A percentile compares a stretch with the other conserved stretches of the same genome.
phyloP scores from a whole-genome alignment of 2,329 filamentous ascomycete genomes.

The Eutypa lata region DNA sequence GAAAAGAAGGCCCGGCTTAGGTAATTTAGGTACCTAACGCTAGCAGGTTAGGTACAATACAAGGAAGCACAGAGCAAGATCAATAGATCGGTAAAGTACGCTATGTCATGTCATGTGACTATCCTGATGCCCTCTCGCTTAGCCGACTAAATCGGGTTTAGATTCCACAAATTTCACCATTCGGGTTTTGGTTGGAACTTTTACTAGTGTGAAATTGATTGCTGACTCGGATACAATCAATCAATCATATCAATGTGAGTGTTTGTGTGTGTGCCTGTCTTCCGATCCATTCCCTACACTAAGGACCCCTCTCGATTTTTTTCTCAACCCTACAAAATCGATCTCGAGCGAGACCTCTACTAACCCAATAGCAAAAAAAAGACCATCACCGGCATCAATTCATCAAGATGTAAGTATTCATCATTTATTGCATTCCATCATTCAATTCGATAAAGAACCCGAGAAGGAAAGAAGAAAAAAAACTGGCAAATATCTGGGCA shows the following conservation, averaged over 20 bases:
- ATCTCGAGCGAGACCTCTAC: constrained; percentile 8
- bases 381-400: constrained; percentile 25
- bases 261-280: neutral
- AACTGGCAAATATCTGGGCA: neutral
- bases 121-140: constrained; percentile 23
- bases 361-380: constrained; percentile 26
- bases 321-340: constrained; percentile 1
- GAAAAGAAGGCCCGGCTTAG: too few relatives aligned
- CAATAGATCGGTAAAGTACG: too few relatives aligned
- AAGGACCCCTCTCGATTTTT: constrained; percentile 3
- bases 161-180: constrained; percentile 20
- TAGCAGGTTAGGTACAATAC: too few relatives aligned
- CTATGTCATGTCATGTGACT: constrained; percentile 28
- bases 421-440: neutral
- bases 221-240: neutral
- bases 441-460: neutral
- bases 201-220: neutral
- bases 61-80: too few relatives aligned
- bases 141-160: constrained; percentile 21
- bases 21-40: too few relatives aligned
- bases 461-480: neutral
- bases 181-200: neutral
- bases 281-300: neutral
- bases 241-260: neutral
- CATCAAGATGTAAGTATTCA: constrained; percentile 30